Percentiles rank a stretch among this genome's conserved stretches.
Evolutionary conservation across 495 filamentous ascomycete genomes (phyloP).

Genomic region (Filosporella fistucella): DNA sequence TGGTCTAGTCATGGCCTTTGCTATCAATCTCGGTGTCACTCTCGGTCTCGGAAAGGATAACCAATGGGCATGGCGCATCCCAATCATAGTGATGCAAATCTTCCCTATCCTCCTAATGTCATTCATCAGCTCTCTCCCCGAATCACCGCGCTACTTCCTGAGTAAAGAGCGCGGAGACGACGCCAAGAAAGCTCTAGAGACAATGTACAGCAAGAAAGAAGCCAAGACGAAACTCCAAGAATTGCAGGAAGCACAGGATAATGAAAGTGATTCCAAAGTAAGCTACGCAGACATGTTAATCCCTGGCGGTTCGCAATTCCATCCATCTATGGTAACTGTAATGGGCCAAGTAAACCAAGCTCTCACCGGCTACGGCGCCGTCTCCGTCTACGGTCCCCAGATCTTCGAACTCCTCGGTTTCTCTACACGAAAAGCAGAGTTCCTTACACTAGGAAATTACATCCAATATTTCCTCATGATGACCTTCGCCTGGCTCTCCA

Average conservation of each 20-base stretch:
- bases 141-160: slow-evolving; percentile 49
- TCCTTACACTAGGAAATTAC: slow-evolving; percentile 50
- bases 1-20: slow-evolving; percentile 50
- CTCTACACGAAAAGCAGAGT: slow-evolving; percentile 36
- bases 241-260: slow-evolving; percentile 36
- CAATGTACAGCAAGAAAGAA: slow-evolving; percentile 40
- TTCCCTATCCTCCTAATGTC: slow-evolving; percentile 45
- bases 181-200: slow-evolving; percentile 34
- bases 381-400: slow-evolving; percentile 55
- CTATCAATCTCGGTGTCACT: slow-evolving; percentile 36
- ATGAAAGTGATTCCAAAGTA: slow-evolving; percentile 36
- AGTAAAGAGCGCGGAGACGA: slow-evolving; percentile 37
- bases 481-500: slow-evolving; percentile 46
- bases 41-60: slow-evolving; percentile 29
- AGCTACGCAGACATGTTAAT: slow-evolving; percentile 46
- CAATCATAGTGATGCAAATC: slow-evolving; percentile 55
- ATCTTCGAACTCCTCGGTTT: slow-evolving; percentile 54
- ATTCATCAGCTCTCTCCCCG: slow-evolving; percentile 44
- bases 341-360: slow-evolving; percentile 58
- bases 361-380: slow-evolving; percentile 48
- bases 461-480: slow-evolving; percentile 50
- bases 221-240: slow-evolving; percentile 40
- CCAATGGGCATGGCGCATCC: slow-evolving; percentile 56
- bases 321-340: slow-evolving; percentile 48
- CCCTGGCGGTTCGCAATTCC: slow-evolving; percentile 38